Evolutionary conservation across 2,329 filamentous ascomycete species (phyloP).

Genomic region (Colletotrichum abscissum): DNA sequence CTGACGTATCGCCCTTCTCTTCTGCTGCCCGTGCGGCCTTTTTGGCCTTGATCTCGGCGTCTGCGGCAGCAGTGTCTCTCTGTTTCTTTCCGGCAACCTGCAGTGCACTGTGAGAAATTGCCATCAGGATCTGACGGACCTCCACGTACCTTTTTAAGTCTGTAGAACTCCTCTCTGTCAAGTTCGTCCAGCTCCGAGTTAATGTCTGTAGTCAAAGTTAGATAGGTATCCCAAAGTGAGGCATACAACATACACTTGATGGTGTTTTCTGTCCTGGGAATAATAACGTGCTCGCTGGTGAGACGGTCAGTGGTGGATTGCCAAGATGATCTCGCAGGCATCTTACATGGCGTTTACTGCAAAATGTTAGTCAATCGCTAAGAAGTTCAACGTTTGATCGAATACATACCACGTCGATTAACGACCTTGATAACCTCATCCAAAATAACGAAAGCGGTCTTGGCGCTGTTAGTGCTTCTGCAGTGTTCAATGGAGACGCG

Average conservation of each 20-base stretch:
- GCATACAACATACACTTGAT: constrained; percentile 80
- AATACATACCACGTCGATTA: constrained; percentile 82
- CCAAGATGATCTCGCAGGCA: too few species aligned
- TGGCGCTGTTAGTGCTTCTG: constrained; percentile 29
- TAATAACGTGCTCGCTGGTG: constrained; percentile 87
- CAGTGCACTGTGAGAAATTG: constrained; percentile 1
- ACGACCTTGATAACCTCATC: constrained; percentile 99
- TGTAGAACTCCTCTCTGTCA: constrained; percentile 97
- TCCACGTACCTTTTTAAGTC: constrained; percentile 80
- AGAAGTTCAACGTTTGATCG: constrained; percentile 5
- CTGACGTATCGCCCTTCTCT: constrained; percentile 52
- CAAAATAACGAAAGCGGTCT: constrained; percentile 96
- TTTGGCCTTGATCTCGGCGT: constrained; percentile 81
- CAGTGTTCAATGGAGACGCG: background rate
- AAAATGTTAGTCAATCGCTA: constrained; percentile 14
- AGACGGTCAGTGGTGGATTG: constrained; percentile 37
- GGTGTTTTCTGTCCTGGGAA: constrained; percentile 98
- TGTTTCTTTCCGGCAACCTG: constrained; percentile 85
- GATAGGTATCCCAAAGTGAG: background rate
- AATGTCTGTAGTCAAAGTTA: constrained; percentile 73
- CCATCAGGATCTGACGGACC: too few species aligned
- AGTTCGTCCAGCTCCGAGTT: constrained; percentile 98
- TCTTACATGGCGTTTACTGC: constrained; percentile 90
- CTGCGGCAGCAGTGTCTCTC: constrained; percentile 76
- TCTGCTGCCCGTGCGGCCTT: constrained; percentile 48